Evolutionary conservation across 2,329 filamentous ascomycete species (phyloP).

Genomic region (Beauveria sp.): DNA sequence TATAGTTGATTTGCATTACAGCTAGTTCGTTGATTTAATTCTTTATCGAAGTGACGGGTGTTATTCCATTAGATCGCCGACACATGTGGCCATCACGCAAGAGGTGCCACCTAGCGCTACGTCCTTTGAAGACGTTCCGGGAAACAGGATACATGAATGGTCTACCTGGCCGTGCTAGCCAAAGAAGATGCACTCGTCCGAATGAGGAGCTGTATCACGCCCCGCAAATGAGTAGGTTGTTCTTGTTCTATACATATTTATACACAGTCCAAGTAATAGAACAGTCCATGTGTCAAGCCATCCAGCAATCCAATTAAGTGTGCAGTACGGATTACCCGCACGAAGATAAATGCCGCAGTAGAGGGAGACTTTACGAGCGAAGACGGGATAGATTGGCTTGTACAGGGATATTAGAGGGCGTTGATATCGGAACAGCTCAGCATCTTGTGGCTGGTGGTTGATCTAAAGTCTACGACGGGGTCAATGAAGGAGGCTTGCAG

Average conservation of each 20-base stretch:
- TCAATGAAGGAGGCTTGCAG: neutral
- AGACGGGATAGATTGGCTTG: no score
- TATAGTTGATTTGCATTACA: neutral
- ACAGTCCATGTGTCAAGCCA: neutral
- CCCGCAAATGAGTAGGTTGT: neutral
- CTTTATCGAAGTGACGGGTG: neutral
- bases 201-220: constrained; percentile 7
- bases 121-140: neutral
- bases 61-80: neutral
- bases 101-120: neutral
- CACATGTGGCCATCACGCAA: neutral
- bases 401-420: no score
- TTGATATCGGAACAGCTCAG: no score
- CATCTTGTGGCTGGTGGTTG: neutral
- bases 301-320: neutral
- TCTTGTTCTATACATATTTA: no score
- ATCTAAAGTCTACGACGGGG: neutral
- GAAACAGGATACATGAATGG: no score
- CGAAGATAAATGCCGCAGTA: constrained; percentile 4
- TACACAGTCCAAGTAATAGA: neutral
- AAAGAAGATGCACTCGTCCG: neutral
- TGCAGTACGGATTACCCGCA: neutral
- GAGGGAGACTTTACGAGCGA: neutral
- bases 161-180: neutral
- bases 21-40: neutral